phyloP scores from a whole-genome alignment of 495 filamentous ascomycete genomes.

The Penicillium longicatenatum region DNA sequence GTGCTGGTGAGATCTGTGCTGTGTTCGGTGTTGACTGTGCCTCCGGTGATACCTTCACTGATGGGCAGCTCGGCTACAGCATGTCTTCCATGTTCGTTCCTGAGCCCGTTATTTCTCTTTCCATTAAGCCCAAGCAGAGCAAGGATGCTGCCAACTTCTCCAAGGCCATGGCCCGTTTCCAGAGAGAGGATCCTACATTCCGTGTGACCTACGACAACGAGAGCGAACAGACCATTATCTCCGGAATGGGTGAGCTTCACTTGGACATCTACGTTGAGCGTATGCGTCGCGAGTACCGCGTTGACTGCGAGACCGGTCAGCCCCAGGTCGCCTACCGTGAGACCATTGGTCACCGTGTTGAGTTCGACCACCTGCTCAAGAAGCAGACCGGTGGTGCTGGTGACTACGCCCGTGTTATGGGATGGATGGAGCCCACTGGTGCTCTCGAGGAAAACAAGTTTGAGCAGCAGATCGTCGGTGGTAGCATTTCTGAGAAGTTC shows the following conservation, averaged over 20 bases:
- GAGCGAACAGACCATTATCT: slow-evolving; percentile 93
- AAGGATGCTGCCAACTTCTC: slow-evolving; percentile 94
- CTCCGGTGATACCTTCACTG: slow-evolving; percentile 97
- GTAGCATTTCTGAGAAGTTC: slow-evolving; percentile 94
- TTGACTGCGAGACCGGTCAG: slow-evolving; percentile 92
- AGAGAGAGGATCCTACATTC: slow-evolving; percentile 98
- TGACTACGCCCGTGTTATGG: slow-evolving; percentile 91
- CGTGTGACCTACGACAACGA: slow-evolving; percentile 89
- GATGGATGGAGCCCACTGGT: slow-evolving; percentile 86
- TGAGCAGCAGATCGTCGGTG: slow-evolving; percentile 83
- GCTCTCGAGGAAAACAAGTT: slow-evolving; percentile 76
- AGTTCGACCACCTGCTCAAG: slow-evolving; percentile 93
- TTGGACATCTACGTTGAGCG: slow-evolving; percentile 98
- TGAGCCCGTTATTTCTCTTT: slow-evolving; percentile 96
- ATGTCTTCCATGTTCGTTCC: slow-evolving; percentile 99
- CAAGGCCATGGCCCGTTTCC: slow-evolving; percentile 99
- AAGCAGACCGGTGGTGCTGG: slow-evolving; percentile 96
- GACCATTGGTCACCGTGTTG: slow-evolving; percentile 73
- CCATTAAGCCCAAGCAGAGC: slow-evolving; percentile 93
- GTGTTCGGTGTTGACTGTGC: slow-evolving; percentile 99
- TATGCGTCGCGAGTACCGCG: slow-evolving; percentile 95
- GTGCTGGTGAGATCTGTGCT: slow-evolving; percentile 96
- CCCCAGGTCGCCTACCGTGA: slow-evolving; percentile 98
- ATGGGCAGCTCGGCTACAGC: slow-evolving; percentile 87
- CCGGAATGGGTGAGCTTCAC: slow-evolving; percentile 97